phyloP scores from a whole-genome alignment of 2,329 filamentous ascomycete species.

The Pseudodiploospora longispora region DNA sequence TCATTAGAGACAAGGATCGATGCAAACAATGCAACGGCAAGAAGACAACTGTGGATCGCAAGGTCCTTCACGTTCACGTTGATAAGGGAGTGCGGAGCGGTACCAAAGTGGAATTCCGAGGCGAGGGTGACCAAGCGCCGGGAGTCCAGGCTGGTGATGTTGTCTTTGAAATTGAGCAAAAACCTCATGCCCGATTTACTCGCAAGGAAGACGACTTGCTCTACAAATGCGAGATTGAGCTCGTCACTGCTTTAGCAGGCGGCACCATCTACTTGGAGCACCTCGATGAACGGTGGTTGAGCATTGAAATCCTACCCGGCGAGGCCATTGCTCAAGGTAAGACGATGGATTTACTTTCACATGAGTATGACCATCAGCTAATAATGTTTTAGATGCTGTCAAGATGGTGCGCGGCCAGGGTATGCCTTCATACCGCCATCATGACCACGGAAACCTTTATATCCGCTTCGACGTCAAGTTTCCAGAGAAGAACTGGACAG shows the following conservation, averaged over 20 bases:
- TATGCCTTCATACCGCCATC: constrained; percentile 93
- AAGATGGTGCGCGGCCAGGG: constrained; percentile 95
- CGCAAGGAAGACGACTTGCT: constrained; percentile 94
- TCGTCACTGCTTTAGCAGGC: constrained; percentile 88
- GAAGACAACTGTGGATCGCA: constrained; percentile 96
- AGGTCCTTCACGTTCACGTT: constrained; percentile 96
- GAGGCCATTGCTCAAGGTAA: constrained; percentile 90
- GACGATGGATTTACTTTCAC: constrained; percentile 20
- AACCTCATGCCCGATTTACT: constrained; percentile 92
- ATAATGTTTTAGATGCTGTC: constrained; percentile 57
- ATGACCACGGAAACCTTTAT: constrained; percentile 93
- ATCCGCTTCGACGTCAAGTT: constrained; percentile 98
- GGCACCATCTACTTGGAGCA: constrained; percentile 91
- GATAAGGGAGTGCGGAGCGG: constrained; percentile 89
- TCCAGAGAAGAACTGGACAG: constrained; percentile 67
- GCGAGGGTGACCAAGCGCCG: constrained; percentile 92
- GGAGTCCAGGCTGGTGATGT: constrained; percentile 92
- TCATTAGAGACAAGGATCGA: constrained; percentile 91
- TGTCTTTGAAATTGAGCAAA: constrained; percentile 98
- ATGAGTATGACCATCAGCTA: constrained; percentile 8
- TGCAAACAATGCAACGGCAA: constrained; percentile 96
- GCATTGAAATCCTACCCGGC: constrained; percentile 83
- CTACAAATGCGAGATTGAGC: constrained; percentile 90
- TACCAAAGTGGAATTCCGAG: constrained; percentile 93
- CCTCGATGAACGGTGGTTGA: constrained; percentile 94